Percentiles rank a stretch among this genome's conserved stretches.
These are phyloP conservation scores for Corinectria fuckeliana DNA, from an alignment of 2,329 filamentous ascomycete species.

Conservation along the genomic window DNA sequence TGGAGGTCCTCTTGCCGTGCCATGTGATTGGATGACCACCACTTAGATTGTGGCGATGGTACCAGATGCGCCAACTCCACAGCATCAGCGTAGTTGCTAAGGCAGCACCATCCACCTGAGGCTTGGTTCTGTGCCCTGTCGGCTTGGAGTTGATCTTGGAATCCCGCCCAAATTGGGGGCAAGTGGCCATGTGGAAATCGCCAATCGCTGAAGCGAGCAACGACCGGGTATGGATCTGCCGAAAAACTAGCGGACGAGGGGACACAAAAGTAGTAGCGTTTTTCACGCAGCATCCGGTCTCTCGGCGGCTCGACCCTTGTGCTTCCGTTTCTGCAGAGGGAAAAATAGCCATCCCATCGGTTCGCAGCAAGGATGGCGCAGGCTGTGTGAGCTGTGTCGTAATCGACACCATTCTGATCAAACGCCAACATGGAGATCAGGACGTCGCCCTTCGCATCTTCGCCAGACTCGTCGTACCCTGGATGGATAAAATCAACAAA, in stretches of 20 bases:
- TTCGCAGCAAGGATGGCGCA: neutral
- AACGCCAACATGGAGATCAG: too few species aligned
- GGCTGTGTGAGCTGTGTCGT: slow-evolving; percentile 1
- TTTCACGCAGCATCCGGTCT: neutral
- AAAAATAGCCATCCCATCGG: slow-evolving; percentile 5
- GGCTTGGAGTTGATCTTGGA: neutral
- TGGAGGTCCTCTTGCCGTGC: neutral
- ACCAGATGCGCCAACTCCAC: neutral
- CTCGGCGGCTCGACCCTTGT: neutral
- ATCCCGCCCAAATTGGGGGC: neutral
- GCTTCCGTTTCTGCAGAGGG: neutral
- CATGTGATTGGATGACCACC: neutral
- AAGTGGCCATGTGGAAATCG: neutral
- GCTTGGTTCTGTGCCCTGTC: neutral
- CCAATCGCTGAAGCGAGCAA: slow-evolving; percentile 3
- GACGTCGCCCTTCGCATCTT: too few species aligned
- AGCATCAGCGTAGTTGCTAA: neutral
- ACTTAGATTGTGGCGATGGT: neutral
- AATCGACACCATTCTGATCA: neutral
- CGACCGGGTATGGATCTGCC: neutral
- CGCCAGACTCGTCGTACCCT: too few species aligned
- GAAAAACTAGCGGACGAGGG: neutral
- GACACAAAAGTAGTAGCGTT: neutral
- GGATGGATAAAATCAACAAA: too few species aligned
- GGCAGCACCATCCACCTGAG: neutral